Evolutionary conservation across 176 grass and related monocot species (phyloP), one percentile per base, ranked within the genome.

Genomic region (Otatea glauca): DNA sequence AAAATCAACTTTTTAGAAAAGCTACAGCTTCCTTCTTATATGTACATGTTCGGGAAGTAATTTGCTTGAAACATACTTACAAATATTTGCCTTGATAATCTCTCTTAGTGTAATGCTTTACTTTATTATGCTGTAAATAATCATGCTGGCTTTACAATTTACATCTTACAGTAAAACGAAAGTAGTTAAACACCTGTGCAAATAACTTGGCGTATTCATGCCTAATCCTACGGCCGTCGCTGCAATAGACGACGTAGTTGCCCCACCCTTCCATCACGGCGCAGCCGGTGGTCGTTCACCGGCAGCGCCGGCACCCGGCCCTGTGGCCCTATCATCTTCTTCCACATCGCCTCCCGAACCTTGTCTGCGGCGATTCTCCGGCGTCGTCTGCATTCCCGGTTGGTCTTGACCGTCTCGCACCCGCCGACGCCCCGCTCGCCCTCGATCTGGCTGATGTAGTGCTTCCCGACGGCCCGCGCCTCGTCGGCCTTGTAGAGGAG

Each of bases 261-360:
- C 2, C 37, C 83, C 88, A 89, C 0, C 32, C 70, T 8, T 61
- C 1, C 7, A 7, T 5, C 65, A 4, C 1, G 18, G 77, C 70
- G 18, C 88, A 85, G 9, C n/a, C 10, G 42, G 4, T 75, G 8
- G 17, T 6, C 11, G 0, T 53, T 70, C 4, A 69, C 27, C 3
- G 23, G 25, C 45, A 9, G 10, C 41, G 0, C 1, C 13, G 38
- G 9, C 7, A 7, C 3, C 7, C 13, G 1, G 5, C 6, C 1
- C 0, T 3, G 51, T 2, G 3, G 7, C 7, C 5, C 8, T 7
- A 35, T 15, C 17, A 20, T 2, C 5, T 62, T 7, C 29, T 35
- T 67, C 82, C 88, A 89, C 15, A 24, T 76, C 7, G 12, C 78
- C 12, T 81, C 58, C 0, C 38, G 17, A 12, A 76, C 12, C 7